Evolutionary conservation across 2,329 filamentous ascomycete species (phyloP).

Genomic region (Rhexocercosporidium sp.): DNA sequence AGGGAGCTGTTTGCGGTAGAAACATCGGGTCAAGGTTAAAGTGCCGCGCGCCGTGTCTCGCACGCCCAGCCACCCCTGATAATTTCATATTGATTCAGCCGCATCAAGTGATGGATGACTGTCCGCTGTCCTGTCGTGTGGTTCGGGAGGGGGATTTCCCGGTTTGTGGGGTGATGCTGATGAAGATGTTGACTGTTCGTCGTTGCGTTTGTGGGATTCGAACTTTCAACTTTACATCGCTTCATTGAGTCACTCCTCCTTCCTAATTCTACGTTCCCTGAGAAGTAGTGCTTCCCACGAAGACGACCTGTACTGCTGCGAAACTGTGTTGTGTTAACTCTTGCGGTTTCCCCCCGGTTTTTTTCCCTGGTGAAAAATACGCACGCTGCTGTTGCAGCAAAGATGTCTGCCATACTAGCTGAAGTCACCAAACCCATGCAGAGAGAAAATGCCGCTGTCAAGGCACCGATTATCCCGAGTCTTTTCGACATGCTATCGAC

Average conservation of each 20-base stretch:
- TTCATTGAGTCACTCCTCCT: too few relatives aligned
- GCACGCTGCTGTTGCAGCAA: conserved; percentile 18
- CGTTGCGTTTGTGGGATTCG: background rate
- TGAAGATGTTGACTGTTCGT: background rate
- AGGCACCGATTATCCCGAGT: conserved; percentile 5
- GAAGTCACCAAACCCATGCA: background rate
- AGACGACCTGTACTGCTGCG: conserved; percentile 10
- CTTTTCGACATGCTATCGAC: conserved; percentile 11
- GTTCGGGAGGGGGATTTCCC: background rate
- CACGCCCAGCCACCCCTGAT: background rate
- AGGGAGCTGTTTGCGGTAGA: background rate
- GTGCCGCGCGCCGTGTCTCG: background rate
- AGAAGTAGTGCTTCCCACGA: background rate
- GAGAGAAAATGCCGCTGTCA: conserved; percentile 5
- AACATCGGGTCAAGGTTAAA: conserved; percentile 1
- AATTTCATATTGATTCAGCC: conserved; percentile 10
- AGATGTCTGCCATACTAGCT: conserved; percentile 14
- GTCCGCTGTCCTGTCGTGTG: background rate
- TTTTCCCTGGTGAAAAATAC: background rate
- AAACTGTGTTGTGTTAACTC: background rate
- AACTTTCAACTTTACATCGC: too few relatives aligned
- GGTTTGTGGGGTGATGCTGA: background rate
- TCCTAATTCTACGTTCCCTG: background rate
- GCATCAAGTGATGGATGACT: conserved; percentile 5
- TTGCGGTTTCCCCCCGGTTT: background rate